Evolutionary conservation across 495 filamentous ascomycete species (phyloP).

Genomic region (Talaromyces borbonicus): DNA sequence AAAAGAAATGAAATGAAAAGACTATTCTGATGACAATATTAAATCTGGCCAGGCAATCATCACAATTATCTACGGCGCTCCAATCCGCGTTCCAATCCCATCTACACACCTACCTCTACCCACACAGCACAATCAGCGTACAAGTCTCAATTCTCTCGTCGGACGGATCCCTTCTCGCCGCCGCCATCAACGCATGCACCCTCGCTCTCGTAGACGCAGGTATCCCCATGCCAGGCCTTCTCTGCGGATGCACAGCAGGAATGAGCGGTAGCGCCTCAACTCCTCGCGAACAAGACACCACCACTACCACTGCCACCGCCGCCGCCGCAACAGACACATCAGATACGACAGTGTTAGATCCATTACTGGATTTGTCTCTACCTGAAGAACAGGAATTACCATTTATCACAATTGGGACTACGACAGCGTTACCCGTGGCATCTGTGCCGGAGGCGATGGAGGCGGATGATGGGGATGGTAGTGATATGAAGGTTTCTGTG

Average conservation of each 20-base stretch:
- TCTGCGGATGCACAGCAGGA: conserved; percentile 79
- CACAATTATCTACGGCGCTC: conserved; percentile 71
- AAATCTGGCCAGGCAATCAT: conserved; percentile 48
- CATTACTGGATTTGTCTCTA: conserved; percentile 76
- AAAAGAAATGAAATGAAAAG: neutral
- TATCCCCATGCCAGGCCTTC: conserved; percentile 85
- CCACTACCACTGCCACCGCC: no score
- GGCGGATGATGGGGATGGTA: conserved; percentile 27
- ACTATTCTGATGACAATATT: neutral
- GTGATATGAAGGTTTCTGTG: conserved; percentile 64
- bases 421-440: conserved; percentile 41
- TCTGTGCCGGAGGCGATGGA: conserved; percentile 12
- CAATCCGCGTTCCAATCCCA: conserved; percentile 59
- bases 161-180: conserved; percentile 83
- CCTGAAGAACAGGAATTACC: conserved; percentile 87
- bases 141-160: conserved; percentile 79
- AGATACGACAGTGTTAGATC: conserved; percentile 62
- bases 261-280: conserved; percentile 55
- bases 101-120: conserved; percentile 79
- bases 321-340: neutral
- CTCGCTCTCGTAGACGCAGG: conserved; percentile 91
- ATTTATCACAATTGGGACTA: conserved; percentile 73
- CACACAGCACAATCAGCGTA: conserved; percentile 74
- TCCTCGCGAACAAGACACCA: conserved; percentile 37
- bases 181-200: conserved; percentile 83